Percentiles rank a stretch among this genome's conserved stretches.
Evolutionary conservation across 2,329 filamentous ascomycete species (phyloP).

Genomic region (Erysiphe pulchra): DNA sequence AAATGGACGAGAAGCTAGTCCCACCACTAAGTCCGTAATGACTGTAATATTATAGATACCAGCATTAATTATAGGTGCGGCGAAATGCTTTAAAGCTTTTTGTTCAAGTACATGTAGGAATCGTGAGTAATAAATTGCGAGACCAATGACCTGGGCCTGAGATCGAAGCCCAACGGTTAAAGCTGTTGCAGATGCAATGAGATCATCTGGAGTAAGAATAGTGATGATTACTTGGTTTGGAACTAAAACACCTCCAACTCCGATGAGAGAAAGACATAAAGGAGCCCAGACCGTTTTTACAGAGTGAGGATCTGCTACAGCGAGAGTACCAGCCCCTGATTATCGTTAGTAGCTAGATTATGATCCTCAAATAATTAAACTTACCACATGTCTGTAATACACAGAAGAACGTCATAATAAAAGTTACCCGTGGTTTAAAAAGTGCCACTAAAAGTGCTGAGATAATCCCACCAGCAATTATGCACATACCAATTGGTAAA

Average conservation of each 20-base stretch:
- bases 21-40: conserved; percentile 5
- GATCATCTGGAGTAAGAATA: conserved; percentile 42
- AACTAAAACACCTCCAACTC: conserved; percentile 41
- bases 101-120: conserved; percentile 17
- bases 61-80: conserved; percentile 17
- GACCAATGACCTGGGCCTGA: conserved; percentile 22
- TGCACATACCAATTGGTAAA: conserved; percentile 36
- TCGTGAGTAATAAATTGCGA: conserved; percentile 13
- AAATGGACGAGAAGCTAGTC: neutral
- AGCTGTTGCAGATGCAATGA: conserved; percentile 37
- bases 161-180: conserved; percentile 44
- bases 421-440: neutral
- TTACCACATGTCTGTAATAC: conserved; percentile 31
- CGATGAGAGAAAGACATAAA: conserved; percentile 33
- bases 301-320: neutral
- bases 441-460: neutral
- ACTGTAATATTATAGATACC: conserved; percentile 16
- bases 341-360: neutral
- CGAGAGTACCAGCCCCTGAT: neutral
- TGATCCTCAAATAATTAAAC: conserved; percentile 13
- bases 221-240: conserved; percentile 43
- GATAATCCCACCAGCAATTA: conserved; percentile 33
- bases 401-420: conserved; percentile 1
- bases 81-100: conserved; percentile 17
- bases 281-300: conserved; percentile 19